Evolutionary conservation across 2,329 filamentous ascomycete genomes (phyloP).

Genomic region (Albophoma yamanashiensis): DNA sequence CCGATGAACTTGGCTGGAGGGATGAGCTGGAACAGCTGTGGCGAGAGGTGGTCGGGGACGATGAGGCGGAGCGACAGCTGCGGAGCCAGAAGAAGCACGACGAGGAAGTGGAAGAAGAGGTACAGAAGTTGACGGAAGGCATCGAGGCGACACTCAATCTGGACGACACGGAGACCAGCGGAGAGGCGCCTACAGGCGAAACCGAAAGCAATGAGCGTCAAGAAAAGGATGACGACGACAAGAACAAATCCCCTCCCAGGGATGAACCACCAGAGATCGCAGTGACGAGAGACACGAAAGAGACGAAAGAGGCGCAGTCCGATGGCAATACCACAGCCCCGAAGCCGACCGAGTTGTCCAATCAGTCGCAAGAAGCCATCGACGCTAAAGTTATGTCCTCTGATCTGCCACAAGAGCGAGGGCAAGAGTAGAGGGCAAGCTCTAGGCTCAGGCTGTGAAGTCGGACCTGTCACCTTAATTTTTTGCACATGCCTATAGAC

Average conservation of each 20-base stretch:
- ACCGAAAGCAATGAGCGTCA: not conserved
- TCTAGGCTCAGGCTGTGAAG: not conserved
- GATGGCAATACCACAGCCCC: not conserved
- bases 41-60: slow-evolving; percentile 54
- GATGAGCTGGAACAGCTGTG: slow-evolving; percentile 73
- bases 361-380: not conserved
- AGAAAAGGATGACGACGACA: not conserved
- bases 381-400: not conserved
- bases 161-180: slow-evolving; percentile 8
- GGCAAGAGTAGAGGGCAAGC: not conserved
- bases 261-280: not conserved
- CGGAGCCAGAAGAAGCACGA: slow-evolving; percentile 16
- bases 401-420: not conserved
- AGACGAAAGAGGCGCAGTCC: not conserved
- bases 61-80: slow-evolving; percentile 41
- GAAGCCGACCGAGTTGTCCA: not conserved
- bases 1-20: slow-evolving; percentile 72
- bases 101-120: slow-evolving; percentile 30
- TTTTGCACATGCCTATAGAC: not conserved
- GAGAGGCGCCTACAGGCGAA: not conserved
- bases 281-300: not conserved
- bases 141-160: slow-evolving; percentile 23
- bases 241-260: not conserved
- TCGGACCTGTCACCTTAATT: not conserved
- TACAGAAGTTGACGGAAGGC: slow-evolving; percentile 26